A percentile compares a stretch with the other conserved stretches of the same genome.
Evolutionary conservation across 1,284 basidiomycete genomes (phyloP).

Genomic region (Fomitopsis palustris): DNA sequence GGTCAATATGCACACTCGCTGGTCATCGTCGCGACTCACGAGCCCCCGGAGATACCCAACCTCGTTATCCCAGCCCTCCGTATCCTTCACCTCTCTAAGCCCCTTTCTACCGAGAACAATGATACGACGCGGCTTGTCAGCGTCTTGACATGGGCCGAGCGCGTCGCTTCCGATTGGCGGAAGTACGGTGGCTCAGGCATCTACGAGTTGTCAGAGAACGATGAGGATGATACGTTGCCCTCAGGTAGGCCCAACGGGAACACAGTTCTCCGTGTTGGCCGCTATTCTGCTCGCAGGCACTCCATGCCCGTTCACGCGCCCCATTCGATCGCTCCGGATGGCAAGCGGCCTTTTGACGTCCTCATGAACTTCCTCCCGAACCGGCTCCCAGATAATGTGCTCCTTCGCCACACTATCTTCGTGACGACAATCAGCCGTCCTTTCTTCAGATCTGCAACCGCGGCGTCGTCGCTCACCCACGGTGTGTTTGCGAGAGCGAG

Average conservation of each 20-base stretch:
- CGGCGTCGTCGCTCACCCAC: neutral
- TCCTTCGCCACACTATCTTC: slow-evolving; percentile 40
- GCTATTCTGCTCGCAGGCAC: slow-evolving; percentile 9
- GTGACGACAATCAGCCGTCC: slow-evolving; percentile 40
- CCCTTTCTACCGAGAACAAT: slow-evolving; percentile 41
- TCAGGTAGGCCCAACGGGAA: neutral
- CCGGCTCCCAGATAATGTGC: slow-evolving; percentile 30
- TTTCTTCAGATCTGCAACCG: slow-evolving; percentile 24
- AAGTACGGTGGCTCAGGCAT: slow-evolving; percentile 31
- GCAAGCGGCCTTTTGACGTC: slow-evolving; percentile 37
- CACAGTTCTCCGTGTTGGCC: slow-evolving; percentile 8
- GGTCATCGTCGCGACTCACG: slow-evolving; percentile 47
- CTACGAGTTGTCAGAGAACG: slow-evolving; percentile 30
- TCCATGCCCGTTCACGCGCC: slow-evolving; percentile 6
- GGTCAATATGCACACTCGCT: slow-evolving; percentile 41
- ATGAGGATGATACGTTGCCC: slow-evolving; percentile 10
- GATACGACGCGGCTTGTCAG: slow-evolving; percentile 49
- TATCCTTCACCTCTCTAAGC: slow-evolving; percentile 41
- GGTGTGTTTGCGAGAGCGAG: neutral
- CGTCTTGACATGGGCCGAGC: slow-evolving; percentile 50
- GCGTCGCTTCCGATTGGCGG: slow-evolving; percentile 45
- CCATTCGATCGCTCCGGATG: slow-evolving; percentile 23
- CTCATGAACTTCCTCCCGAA: slow-evolving; percentile 38
- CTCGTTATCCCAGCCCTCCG: slow-evolving; percentile 37
- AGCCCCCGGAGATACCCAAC: slow-evolving; percentile 35